Base-by-base conservation (phyloP, 192 early-diverging fungal genomes). In the Mortierella claussenii region DNA sequence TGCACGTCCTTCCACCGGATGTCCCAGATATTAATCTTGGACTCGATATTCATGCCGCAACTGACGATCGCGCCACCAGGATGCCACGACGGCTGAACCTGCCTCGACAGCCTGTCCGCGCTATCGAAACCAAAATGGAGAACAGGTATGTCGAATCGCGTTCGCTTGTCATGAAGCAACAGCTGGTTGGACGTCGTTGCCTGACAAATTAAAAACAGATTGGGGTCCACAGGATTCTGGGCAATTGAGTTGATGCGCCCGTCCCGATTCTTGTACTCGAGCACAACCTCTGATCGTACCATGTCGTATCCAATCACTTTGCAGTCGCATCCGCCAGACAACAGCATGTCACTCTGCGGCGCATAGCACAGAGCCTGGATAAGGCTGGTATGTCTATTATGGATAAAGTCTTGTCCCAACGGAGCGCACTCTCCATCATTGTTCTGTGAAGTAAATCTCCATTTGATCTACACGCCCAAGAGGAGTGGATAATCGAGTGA, bases 21-120 rank as follows among this genome's bases (percentile, higher is more conserved):
- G 45, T 76, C 73, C 73, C 73, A 76, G 21, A 76, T 59, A 49
- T 76, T 67, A 54, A 76, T 76, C 30, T 76, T 76, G 32, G 73
- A 32, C 11, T 67, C 73, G 8, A 49, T 50, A 34, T 76, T 63
- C 46, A 54, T 76, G 0, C 73, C 73, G 27, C 73, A 40, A 21
- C 73, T 76, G 24, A 76, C 65, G 32, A 76, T 43, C 0, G 64
- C 64, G 5, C 73, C 73, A 10, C 20, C 59, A 27, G 73, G 73
- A 20, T 76, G 73, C 73, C 73, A 76, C 7, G 73, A 76, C 0
- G 73, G 73, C 24, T 55, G 24, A 1, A 76, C 33, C 9, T 62
- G 52, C 24, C 37, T 60, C 9, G 63, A 60, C 44, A 76, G 26
- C 18, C 65, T 76, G 12, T 76, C 73, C 4, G 73, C 57, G 18